phyloP scores from a whole-genome alignment of 2,329 filamentous ascomycete species.

The Hypoxylon sp. region DNA sequence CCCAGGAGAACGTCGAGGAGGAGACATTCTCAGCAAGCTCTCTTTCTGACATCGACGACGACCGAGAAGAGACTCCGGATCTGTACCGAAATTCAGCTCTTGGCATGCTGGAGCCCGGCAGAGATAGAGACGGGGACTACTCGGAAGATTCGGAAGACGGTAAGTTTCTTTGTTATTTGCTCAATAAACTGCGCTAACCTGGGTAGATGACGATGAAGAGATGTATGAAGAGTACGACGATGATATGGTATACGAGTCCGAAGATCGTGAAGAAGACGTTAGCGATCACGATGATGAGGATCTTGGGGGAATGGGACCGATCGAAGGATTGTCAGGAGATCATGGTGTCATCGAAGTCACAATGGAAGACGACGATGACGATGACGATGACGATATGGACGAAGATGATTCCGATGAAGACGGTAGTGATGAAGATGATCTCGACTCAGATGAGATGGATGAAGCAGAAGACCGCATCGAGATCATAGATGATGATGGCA shows the following conservation, averaged over 20 bases:
- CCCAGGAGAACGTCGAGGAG: slow-evolving; percentile 79
- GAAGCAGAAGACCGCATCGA: slow-evolving; percentile 65
- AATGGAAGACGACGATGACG: slow-evolving; percentile 76
- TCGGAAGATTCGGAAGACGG: slow-evolving; percentile 79
- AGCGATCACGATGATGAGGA: slow-evolving; percentile 85
- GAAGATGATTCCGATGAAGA: slow-evolving; percentile 73
- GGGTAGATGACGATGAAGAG: slow-evolving; percentile 79
- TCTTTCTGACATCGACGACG: slow-evolving; percentile 86
- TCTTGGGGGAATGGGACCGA: slow-evolving; percentile 83
- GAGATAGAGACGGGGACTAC: slow-evolving; percentile 76
- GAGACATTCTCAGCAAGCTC: slow-evolving; percentile 90
- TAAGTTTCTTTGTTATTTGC: slow-evolving; percentile 46
- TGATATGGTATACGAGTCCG: slow-evolving; percentile 87
- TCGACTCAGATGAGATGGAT: slow-evolving; percentile 71
- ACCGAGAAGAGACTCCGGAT: slow-evolving; percentile 94
- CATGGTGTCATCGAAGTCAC: slow-evolving; percentile 78
- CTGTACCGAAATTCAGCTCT: slow-evolving; percentile 96
- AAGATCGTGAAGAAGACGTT: slow-evolving; percentile 85
- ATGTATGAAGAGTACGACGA: slow-evolving; percentile 95
- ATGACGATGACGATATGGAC: slow-evolving; percentile 72
- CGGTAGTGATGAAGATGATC: slow-evolving; percentile 68
- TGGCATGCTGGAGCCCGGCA: slow-evolving; percentile 89
- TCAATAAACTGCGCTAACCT: slow-evolving; percentile 23
- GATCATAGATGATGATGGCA: slow-evolving; percentile 73
- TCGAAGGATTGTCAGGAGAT: slow-evolving; percentile 78